These are phyloP conservation scores for Boletus albobrunnescens DNA, from an alignment of 1,284 basidiomycete genomes.

Conservation along the genomic window DNA sequence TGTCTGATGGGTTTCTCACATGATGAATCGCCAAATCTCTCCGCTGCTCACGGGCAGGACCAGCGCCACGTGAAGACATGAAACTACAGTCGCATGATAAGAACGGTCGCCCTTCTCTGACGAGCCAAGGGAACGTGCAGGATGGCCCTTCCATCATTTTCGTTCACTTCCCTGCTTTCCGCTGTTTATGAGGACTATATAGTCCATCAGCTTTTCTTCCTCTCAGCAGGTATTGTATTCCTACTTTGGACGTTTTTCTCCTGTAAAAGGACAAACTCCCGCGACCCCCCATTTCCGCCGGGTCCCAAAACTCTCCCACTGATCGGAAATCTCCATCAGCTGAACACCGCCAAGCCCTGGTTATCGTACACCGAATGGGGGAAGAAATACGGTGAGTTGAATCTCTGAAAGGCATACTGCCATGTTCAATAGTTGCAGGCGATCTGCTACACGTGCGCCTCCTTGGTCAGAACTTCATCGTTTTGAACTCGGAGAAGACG, in stretches of 20 bases:
- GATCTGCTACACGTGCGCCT: constrained; percentile 23
- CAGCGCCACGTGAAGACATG: too few species aligned
- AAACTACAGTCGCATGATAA: too few species aligned
- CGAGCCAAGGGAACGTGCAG: too few species aligned
- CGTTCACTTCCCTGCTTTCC: constrained; percentile 6
- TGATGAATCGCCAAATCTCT: too few species aligned
- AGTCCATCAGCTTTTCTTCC: not conserved
- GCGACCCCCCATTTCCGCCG: constrained; percentile 15
- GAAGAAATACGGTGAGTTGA: constrained; percentile 18
- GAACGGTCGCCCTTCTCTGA: too few species aligned
- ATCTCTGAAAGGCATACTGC: not conserved
- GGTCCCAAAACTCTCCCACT: constrained; percentile 24
- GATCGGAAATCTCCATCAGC: constrained; percentile 19
- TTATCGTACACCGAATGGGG: constrained; percentile 24
- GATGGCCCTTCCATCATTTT: too few species aligned
- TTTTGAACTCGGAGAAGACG: constrained; percentile 25
- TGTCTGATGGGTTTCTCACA: not conserved
- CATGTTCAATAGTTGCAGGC: constrained; percentile 11
- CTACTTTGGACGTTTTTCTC: constrained; percentile 4
- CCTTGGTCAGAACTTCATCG: constrained; percentile 22
- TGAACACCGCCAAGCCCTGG: constrained; percentile 22
- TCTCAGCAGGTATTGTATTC: not conserved
- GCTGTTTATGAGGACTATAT: not conserved
- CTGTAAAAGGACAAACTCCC: not conserved
- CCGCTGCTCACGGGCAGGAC: too few species aligned